These are phyloP conservation scores for Phytophthora podocarpi DNA, from an alignment of 352 stramenopile genomes.

Conservation along the genomic window DNA sequence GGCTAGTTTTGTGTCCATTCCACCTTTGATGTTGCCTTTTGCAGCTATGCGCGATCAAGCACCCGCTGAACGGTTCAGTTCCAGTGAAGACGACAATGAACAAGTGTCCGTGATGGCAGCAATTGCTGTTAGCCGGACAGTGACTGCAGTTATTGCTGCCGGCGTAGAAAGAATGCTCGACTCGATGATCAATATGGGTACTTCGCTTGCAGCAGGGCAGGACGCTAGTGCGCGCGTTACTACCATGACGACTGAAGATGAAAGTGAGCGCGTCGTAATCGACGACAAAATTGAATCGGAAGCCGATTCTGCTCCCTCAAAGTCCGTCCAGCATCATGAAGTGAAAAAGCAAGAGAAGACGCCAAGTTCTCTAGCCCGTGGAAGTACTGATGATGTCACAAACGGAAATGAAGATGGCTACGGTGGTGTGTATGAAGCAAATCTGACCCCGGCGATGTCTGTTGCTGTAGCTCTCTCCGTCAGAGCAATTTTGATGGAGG, in stretches of 20 bases:
- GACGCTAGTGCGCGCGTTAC: background rate
- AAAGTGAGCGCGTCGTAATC: background rate
- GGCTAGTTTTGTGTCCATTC: background rate
- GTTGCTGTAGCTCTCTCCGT: conserved; percentile 31
- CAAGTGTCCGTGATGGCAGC: conserved; percentile 30
- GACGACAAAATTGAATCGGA: background rate
- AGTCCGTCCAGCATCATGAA: background rate
- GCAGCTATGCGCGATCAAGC: background rate
- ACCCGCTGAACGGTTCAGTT: background rate
- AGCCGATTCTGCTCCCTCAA: background rate
- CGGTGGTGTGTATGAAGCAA: background rate
- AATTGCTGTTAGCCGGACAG: conserved; percentile 35
- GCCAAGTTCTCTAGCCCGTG: background rate
- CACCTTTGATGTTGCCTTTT: conserved; percentile 5
- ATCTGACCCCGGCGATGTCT: conserved; percentile 32
- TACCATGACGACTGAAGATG: background rate
- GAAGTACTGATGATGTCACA: background rate
- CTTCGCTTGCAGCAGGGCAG: conserved; percentile 15
- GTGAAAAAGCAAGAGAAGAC: background rate
- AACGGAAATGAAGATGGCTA: background rate
- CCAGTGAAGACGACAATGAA: background rate
- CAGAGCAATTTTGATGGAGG: conserved; percentile 28
- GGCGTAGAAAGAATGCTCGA: conserved; percentile 31
- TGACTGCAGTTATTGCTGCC: conserved; percentile 37
- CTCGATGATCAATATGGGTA: conserved; percentile 13